phyloP scores from a whole-genome alignment of 768 basidiomycete genomes.

The Pulveroboletus sp. region DNA sequence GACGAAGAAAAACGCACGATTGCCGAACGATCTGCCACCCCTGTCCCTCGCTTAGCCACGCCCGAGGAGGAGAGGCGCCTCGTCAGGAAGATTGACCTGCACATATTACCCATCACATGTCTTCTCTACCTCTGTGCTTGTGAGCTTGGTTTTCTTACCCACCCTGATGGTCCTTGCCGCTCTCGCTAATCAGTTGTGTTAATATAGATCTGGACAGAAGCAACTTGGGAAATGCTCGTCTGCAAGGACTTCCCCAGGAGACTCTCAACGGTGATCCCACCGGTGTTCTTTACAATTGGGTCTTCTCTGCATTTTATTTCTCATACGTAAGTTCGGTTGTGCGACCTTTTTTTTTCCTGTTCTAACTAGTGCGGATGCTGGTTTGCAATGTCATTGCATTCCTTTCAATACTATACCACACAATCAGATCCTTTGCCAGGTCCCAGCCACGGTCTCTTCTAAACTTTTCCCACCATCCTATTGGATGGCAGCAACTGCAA shows the following conservation, averaged over 20 bases:
- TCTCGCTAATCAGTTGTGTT: conserved; percentile 1
- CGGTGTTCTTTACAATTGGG: conserved; percentile 65
- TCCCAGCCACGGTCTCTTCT: conserved; percentile 60
- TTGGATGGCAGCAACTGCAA: conserved; percentile 60
- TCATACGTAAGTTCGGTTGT: conserved; percentile 51
- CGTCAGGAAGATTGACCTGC: conserved; percentile 34
- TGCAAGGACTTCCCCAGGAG: conserved; percentile 69
- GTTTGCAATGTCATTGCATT: background rate
- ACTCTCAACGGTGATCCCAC: conserved; percentile 61
- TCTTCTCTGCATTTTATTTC: conserved; percentile 74
- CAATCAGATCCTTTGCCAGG: conserved; percentile 58
- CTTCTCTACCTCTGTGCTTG: conserved; percentile 73
- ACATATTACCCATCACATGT: conserved; percentile 52
- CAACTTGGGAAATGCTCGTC: conserved; percentile 74
- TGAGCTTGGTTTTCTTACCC: conserved; percentile 28
- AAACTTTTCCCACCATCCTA: conserved; percentile 65
- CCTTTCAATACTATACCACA: background rate
- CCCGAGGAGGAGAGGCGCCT: conserved; percentile 34
- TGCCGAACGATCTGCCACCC: background rate
- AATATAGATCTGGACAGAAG: conserved; percentile 57
- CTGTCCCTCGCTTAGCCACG: conserved; percentile 18
- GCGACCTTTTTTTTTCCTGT: background rate
- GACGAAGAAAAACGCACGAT: conserved; percentile 17
- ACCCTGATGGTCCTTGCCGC: background rate
- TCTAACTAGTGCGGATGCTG: background rate